These are phyloP conservation scores for Globisporangium alternatum DNA, from an alignment of 352 stramenopile genomes.

Conservation along the genomic window DNA sequence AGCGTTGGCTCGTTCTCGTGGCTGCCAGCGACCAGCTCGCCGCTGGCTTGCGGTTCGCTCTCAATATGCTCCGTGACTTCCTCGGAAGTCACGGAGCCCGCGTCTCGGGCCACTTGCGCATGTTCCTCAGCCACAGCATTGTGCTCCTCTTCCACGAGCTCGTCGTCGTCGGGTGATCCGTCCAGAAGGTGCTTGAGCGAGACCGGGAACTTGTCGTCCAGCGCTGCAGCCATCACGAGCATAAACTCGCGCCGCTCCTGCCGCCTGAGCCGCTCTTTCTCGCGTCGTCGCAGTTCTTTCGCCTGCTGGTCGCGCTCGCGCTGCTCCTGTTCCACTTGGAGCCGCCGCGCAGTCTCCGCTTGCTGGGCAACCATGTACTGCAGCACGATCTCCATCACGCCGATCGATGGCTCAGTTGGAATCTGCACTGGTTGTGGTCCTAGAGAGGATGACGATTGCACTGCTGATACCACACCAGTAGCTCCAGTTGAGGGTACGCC, in stretches of 20 bases:
- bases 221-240: constrained; percentile 40
- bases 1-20: constrained; percentile 6
- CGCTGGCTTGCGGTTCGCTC: neutral
- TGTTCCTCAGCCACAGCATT: neutral
- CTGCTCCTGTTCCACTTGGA: constrained; percentile 33
- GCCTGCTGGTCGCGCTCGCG: constrained; percentile 24
- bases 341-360: constrained; percentile 30
- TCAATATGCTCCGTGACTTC: constrained; percentile 4
- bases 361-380: constrained; percentile 57
- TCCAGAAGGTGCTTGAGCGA: constrained; percentile 36
- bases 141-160: neutral
- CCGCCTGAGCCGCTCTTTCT: constrained; percentile 31
- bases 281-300: constrained; percentile 28
- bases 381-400: constrained; percentile 47
- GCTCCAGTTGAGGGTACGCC: neutral
- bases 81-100: neutral
- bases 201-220: constrained; percentile 43
- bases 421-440: neutral
- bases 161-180: neutral
- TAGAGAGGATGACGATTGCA: neutral
- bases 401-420: constrained; percentile 14
- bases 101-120: neutral
- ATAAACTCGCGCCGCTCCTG: constrained; percentile 55
- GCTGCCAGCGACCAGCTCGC: neutral
- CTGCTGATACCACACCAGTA: neutral